These are phyloP conservation scores for Prinsepia uniflora DNA, from an alignment of 306 rosid genomes.

Conservation along the genomic window DNA sequence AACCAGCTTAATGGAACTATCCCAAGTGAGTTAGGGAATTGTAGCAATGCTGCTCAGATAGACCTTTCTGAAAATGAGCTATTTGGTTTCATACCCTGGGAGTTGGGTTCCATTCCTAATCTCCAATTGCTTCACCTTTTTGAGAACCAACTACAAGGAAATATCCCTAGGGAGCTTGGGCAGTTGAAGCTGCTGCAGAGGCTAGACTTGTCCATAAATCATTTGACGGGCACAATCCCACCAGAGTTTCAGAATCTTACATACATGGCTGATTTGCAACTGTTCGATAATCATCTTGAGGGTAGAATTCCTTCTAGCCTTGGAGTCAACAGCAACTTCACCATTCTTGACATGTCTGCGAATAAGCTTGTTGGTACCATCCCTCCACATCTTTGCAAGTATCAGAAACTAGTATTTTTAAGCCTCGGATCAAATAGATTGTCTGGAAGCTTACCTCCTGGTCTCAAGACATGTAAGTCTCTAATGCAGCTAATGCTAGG, in stretches of 20 bases:
- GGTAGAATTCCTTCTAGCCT: constrained; percentile 69
- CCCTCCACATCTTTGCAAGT: constrained; percentile 55
- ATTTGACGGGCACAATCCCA: constrained; percentile 66
- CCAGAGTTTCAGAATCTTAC: constrained; percentile 56
- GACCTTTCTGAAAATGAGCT: constrained; percentile 69
- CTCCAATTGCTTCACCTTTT: constrained; percentile 67
- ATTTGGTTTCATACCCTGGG: constrained; percentile 53
- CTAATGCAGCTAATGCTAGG: constrained; percentile 74
- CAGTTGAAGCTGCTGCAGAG: constrained; percentile 39
- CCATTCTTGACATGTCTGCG: constrained; percentile 58
- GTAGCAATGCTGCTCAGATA: constrained; percentile 58
- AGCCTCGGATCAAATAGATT: constrained; percentile 72
- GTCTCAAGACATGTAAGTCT: constrained; percentile 60
- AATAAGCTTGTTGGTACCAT: constrained; percentile 61
- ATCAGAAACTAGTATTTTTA: constrained; percentile 49
- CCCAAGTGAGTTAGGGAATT: constrained; percentile 59
- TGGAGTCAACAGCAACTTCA: constrained; percentile 48
- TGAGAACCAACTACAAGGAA: constrained; percentile 60
- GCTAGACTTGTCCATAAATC: constrained; percentile 59
- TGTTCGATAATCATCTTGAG: constrained; percentile 64
- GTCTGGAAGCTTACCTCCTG: constrained; percentile 61
- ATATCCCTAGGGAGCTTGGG: constrained; percentile 58
- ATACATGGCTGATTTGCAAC: constrained; percentile 58
- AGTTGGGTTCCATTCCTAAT: constrained; percentile 49
- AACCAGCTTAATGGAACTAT: constrained; percentile 69